phyloP scores from a whole-genome alignment of 2,329 filamentous ascomycete genomes.

The Bipolaris bicolor region DNA sequence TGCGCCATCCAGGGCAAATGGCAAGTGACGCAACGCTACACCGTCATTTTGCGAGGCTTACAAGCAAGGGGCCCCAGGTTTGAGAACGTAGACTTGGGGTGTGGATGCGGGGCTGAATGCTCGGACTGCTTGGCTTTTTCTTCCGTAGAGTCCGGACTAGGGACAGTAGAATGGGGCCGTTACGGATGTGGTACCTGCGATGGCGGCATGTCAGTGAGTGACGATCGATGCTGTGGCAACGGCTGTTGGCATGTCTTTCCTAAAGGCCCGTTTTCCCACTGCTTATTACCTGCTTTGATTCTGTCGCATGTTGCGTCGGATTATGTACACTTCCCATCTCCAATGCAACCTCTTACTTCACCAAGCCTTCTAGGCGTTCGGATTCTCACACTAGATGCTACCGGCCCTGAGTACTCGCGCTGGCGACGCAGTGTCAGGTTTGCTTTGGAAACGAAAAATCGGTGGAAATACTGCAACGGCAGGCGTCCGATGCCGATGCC shows the following conservation, averaged over 20 bases:
- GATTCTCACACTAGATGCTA: constrained; percentile 33
- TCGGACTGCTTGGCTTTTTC: constrained; percentile 18
- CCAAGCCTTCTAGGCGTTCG: constrained; percentile 40
- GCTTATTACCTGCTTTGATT: neutral
- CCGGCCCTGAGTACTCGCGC: constrained; percentile 41
- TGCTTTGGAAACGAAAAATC: constrained; percentile 39
- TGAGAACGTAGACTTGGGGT: constrained; percentile 13
- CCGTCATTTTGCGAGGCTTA: constrained; percentile 4
- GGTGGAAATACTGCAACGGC: constrained; percentile 45
- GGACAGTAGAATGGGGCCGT: constrained; percentile 7
- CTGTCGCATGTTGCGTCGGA: neutral
- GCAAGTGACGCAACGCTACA: constrained; percentile 6
- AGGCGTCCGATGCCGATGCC: constrained; percentile 45
- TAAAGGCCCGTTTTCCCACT: neutral
- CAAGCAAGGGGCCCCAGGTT: constrained; percentile 20
- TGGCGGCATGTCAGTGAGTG: neutral
- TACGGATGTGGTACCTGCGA: constrained; percentile 1
- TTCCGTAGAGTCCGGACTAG: constrained; percentile 17
- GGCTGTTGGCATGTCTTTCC: too few relatives aligned
- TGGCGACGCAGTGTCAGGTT: constrained; percentile 43
- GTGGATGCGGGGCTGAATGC: constrained; percentile 26
- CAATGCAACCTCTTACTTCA: constrained; percentile 30
- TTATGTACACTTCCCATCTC: neutral
- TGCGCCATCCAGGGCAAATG: constrained; percentile 21
- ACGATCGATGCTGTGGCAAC: neutral